Evolutionary conservation across 306 rosid species (phyloP).

Genomic region (Malus asiatica): DNA sequence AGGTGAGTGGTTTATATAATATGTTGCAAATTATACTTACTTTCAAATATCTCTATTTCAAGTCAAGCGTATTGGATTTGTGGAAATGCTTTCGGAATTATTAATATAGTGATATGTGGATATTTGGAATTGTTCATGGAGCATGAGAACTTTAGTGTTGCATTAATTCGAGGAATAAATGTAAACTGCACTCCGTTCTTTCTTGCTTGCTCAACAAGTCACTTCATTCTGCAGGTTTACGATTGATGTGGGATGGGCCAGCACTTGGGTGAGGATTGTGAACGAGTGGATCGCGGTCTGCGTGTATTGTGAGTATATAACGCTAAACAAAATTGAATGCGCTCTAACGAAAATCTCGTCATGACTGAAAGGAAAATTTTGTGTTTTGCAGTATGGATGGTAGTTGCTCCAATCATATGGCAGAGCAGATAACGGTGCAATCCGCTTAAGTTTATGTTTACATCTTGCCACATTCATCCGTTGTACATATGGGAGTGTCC

Average conservation of each 20-base stretch:
- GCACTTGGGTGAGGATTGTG: conserved; percentile 88
- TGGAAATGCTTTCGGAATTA: too few relatives aligned
- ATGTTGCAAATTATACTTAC: too few relatives aligned
- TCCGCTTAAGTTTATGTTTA: conserved; percentile 19
- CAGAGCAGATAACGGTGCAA: conserved; percentile 39
- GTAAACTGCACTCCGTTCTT: background rate
- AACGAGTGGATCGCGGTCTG: conserved; percentile 96
- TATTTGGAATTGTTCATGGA: too few relatives aligned
- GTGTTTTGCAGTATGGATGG: conserved; percentile 74
- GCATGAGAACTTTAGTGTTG: too few relatives aligned
- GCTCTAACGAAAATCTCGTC: background rate
- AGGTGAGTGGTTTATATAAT: too few relatives aligned
- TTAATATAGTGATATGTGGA: too few relatives aligned
- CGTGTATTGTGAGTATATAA: conserved; percentile 63
- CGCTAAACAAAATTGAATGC: background rate
- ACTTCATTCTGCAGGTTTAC: conserved; percentile 64
- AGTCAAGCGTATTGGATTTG: too few relatives aligned
- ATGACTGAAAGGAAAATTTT: background rate
- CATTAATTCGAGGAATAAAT: too few relatives aligned
- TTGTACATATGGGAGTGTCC: conserved; percentile 18
- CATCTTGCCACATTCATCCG: conserved; percentile 1
- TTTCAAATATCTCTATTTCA: too few relatives aligned
- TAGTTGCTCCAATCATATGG: conserved; percentile 74
- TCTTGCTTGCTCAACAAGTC: background rate
- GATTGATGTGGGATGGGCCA: conserved; percentile 95